Conservation (phyloP, 139 green algal species). For the Auxenochlorella protothecoides region DNA sequence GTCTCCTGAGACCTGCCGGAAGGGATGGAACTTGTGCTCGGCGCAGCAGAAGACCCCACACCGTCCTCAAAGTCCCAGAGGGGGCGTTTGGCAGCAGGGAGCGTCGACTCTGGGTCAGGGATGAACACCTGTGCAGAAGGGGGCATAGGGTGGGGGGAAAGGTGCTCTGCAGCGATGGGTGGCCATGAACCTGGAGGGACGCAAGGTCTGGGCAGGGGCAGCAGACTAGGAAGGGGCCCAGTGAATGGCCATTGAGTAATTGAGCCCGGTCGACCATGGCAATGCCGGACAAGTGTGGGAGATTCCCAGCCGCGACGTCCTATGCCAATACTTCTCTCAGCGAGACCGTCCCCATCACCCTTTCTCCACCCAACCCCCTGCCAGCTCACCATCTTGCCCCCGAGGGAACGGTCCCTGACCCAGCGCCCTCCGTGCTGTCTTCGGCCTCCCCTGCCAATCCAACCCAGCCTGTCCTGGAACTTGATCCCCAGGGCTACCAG, state of each 20-base stretch:
- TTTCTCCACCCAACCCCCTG: too few relatives aligned
- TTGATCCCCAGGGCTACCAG: too few relatives aligned
- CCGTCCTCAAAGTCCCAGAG: too few relatives aligned
- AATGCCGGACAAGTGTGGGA: too few relatives aligned
- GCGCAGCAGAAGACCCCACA: too few relatives aligned
- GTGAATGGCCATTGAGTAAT: background rate
- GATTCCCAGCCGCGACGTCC: background rate
- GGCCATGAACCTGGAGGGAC: too few relatives aligned
- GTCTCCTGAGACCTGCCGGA: background rate
- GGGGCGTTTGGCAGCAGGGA: too few relatives aligned
- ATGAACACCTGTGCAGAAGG: too few relatives aligned
- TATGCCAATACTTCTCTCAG: background rate
- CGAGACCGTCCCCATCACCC: background rate
- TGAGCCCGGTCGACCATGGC: background rate
- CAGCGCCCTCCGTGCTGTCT: constrained; percentile 12
- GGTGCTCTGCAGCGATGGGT: too few relatives aligned
- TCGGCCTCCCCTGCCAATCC: background rate
- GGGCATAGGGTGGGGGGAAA: too few relatives aligned
- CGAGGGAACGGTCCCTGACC: constrained; percentile 32
- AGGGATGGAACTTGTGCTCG: background rate
- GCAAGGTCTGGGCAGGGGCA: background rate
- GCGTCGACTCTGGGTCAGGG: too few relatives aligned
- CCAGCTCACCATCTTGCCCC: constrained; percentile 26
- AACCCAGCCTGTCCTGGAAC: background rate
- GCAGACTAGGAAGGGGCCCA: background rate